Conservation (phyloP, 2,329 filamentous ascomycete species). For the Talaromyces sp. region DNA sequence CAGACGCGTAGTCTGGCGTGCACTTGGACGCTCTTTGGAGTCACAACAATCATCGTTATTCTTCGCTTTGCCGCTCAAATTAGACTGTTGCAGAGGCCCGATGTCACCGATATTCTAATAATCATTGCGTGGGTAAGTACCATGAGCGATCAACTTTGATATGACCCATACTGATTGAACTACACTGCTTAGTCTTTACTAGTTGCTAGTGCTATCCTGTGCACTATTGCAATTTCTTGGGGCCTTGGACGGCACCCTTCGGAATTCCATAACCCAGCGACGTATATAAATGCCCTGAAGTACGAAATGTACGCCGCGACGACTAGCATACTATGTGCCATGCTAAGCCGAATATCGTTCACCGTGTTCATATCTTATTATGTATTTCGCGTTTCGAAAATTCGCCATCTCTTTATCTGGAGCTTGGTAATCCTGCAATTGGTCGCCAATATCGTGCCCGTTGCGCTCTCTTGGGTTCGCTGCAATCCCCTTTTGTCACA, state of each 20-base stretch:
- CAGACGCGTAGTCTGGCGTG: conserved; percentile 1
- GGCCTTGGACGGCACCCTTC: conserved; percentile 14
- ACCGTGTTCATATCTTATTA: conserved; percentile 15
- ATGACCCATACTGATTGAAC: background rate
- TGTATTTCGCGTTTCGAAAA: conserved; percentile 8
- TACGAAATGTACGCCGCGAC: conserved; percentile 14
- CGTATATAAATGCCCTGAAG: conserved; percentile 9
- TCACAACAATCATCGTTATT: conserved; percentile 6
- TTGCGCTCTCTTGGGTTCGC: conserved; percentile 13
- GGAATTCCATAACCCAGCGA: conserved; percentile 5
- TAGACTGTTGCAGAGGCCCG: background rate
- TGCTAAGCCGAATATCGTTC: conserved; percentile 15
- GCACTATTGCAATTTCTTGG: conserved; percentile 12
- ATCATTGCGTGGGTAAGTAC: conserved; percentile 12
- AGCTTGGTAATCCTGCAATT: conserved; percentile 13
- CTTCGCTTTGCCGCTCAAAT: conserved; percentile 8
- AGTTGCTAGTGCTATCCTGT: conserved; percentile 3
- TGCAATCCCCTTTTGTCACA: background rate
- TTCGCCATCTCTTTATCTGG: conserved; percentile 12
- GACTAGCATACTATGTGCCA: conserved; percentile 13
- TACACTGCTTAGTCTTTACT: conserved; percentile 1
- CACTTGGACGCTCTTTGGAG: conserved; percentile 6
- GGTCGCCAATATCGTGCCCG: conserved; percentile 11
- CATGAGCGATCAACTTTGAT: background rate
- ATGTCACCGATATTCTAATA: conserved; percentile 9